Conservation (phyloP, 2,329 filamentous ascomycete genomes). For the Nakataea oryzae region DNA sequence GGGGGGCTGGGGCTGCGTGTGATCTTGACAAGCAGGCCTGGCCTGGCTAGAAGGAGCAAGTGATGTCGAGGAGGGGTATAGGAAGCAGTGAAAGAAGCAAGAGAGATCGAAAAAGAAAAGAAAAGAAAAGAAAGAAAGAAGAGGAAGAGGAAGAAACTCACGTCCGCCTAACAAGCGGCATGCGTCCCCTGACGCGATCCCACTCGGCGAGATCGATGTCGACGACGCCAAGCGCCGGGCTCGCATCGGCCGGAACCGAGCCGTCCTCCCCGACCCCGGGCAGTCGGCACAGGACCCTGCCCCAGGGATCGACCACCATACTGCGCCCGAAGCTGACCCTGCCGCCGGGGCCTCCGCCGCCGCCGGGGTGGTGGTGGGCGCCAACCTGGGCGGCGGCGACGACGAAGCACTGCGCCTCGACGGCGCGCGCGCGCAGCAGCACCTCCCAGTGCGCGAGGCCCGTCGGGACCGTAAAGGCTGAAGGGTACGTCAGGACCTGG, state of each 20-base stretch:
- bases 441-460: constrained; percentile 80
- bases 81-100: too few relatives aligned
- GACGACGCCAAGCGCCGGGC: constrained; percentile 43
- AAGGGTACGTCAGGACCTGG: constrained; percentile 76
- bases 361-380: constrained; percentile 37
- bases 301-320: constrained; percentile 83
- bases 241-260: constrained; percentile 22
- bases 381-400: constrained; percentile 79
- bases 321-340: constrained; percentile 78
- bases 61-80: too few relatives aligned
- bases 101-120: neutral
- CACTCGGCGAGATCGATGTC: constrained; percentile 39
- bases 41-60: neutral
- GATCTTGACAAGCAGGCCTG: too few relatives aligned
- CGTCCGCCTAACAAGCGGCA: constrained; percentile 42
- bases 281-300: constrained; percentile 57
- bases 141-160: constrained; percentile 22
- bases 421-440: constrained; percentile 67
- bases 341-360: constrained; percentile 4
- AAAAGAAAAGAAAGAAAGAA: neutral
- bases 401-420: constrained; percentile 83
- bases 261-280: constrained; percentile 38
- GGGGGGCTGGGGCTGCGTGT: neutral
- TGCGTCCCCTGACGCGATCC: constrained; percentile 36
- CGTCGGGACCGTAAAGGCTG: constrained; percentile 81